phyloP scores from a whole-genome alignment of 2,329 filamentous ascomycete genomes.

The Fusarium sacchari region DNA sequence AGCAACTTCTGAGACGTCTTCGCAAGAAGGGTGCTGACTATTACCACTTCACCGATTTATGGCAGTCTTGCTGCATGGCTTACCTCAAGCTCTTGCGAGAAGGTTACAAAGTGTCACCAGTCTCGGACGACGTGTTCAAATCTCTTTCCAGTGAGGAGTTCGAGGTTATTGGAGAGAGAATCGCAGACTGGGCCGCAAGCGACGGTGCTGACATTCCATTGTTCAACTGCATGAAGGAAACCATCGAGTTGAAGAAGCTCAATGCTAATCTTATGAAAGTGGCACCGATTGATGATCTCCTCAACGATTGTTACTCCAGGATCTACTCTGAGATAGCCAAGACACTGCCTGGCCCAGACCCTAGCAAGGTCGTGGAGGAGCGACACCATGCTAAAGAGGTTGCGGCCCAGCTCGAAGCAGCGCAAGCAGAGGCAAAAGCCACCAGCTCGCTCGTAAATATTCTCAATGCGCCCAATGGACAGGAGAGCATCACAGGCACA shows the following conservation, averaged over 20 bases:
- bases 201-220: constrained; percentile 53
- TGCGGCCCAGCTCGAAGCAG: constrained; percentile 50
- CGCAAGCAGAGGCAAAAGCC: constrained; percentile 48
- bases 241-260: constrained; percentile 71
- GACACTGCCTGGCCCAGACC: constrained; percentile 62
- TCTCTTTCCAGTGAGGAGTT: constrained; percentile 64
- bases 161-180: constrained; percentile 64
- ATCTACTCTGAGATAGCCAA: constrained; percentile 76
- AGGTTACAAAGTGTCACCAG: constrained; percentile 56
- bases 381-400: constrained; percentile 56
- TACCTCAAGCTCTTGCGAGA: constrained; percentile 65
- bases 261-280: constrained; percentile 91
- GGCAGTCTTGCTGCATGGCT: constrained; percentile 64
- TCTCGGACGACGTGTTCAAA: constrained; percentile 66
- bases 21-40: constrained; percentile 84
- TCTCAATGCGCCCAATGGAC: constrained; percentile 54
- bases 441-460: constrained; percentile 54
- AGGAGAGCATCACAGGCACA: constrained; percentile 50
- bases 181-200: constrained; percentile 63
- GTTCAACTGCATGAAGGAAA: constrained; percentile 66
- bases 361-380: constrained; percentile 59
- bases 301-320: constrained; percentile 86
- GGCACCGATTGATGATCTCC: constrained; percentile 88
- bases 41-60: constrained; percentile 69
- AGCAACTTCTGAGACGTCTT: constrained; percentile 80